Conservation (phyloP, 2,329 filamentous ascomycete species). For the Trichoderma arundinaceum region DNA sequence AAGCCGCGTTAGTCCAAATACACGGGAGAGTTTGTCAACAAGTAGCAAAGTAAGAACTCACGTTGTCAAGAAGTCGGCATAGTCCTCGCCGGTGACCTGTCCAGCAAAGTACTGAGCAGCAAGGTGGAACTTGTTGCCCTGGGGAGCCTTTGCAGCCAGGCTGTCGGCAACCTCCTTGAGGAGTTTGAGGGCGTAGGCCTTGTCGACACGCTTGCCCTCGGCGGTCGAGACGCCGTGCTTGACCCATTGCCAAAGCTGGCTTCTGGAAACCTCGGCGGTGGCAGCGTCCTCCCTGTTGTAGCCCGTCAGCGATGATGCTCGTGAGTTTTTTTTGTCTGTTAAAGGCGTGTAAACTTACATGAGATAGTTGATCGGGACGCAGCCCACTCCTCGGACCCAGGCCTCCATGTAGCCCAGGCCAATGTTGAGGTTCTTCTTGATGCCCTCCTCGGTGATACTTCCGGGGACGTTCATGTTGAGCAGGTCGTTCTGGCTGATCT, state of each 20-base stretch:
- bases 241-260: slow-evolving; percentile 96
- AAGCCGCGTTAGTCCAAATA: background rate
- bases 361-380: slow-evolving; percentile 95
- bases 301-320: slow-evolving; percentile 25
- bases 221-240: slow-evolving; percentile 74
- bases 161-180: slow-evolving; percentile 84
- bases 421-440: slow-evolving; percentile 97
- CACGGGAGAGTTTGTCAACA: background rate
- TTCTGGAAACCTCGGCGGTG: slow-evolving; percentile 92
- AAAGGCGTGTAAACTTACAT: slow-evolving; percentile 62
- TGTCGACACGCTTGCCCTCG: slow-evolving; percentile 91
- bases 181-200: slow-evolving; percentile 84
- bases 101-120: slow-evolving; percentile 90
- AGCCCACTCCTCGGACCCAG: slow-evolving; percentile 93
- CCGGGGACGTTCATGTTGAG: slow-evolving; percentile 98
- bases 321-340: background rate
- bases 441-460: slow-evolving; percentile 88
- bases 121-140: slow-evolving; percentile 89
- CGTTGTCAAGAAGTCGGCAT: slow-evolving; percentile 92
- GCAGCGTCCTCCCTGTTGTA: slow-evolving; percentile 80
- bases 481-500: slow-evolving; percentile 84
- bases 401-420: slow-evolving; percentile 98
- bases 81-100: slow-evolving; percentile 96
- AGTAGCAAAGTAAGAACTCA: slow-evolving; percentile 52
- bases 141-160: slow-evolving; percentile 73